Evolutionary conservation across 2,329 filamentous ascomycete species (phyloP), one percentile per base, ranked within the genome.

Genomic region (Cercospora berteroae): DNA sequence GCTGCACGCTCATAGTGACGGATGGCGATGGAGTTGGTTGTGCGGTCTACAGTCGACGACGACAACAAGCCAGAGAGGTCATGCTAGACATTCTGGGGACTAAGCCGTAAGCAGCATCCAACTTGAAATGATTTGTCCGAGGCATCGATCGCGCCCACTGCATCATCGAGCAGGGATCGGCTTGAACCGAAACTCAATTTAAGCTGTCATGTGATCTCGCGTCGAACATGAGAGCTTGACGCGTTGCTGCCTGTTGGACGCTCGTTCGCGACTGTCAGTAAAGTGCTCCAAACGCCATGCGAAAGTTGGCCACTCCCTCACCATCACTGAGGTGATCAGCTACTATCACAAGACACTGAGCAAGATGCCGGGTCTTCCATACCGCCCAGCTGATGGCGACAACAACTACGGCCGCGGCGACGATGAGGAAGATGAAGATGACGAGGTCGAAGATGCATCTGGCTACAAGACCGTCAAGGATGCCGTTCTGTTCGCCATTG

Each of bases 401-500:
- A 72, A 72, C 6, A 74, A 71, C 33, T 74, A 76, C 62, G 72
- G 68, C 73, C 76, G 76, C 77, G 62, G 68, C 20, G 81, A 83
- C 48, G 82, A 83, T 50, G 82, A 85, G 57, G 84, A 87, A 5
- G 88, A 91, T 6, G 90, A 93, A 18, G 90, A 87, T 60, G 88
- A 90, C 56, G 88, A 90, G 67, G 86, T 87, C 71, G 79, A 90
- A 67, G 89, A 90, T 69, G 90, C 92, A 73, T 83, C 83, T 55
- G 89, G 88, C 79, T 99, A 95, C 83, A 96, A 94, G 82, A 86
- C 90, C 0, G 90, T 94, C 77, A 97, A 97, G 81, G 95, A 99
- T 88, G 95, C 95, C n/a, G 87, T 98, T n/a, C 85, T 99, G 25
- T 94, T 99, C 77, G 94, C 93, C 13, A 97, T 99, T 74, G 91